These are phyloP conservation scores for Pseudofabraea citricarpa DNA, from an alignment of 2,329 filamentous ascomycete genomes.

Conservation along the genomic window DNA sequence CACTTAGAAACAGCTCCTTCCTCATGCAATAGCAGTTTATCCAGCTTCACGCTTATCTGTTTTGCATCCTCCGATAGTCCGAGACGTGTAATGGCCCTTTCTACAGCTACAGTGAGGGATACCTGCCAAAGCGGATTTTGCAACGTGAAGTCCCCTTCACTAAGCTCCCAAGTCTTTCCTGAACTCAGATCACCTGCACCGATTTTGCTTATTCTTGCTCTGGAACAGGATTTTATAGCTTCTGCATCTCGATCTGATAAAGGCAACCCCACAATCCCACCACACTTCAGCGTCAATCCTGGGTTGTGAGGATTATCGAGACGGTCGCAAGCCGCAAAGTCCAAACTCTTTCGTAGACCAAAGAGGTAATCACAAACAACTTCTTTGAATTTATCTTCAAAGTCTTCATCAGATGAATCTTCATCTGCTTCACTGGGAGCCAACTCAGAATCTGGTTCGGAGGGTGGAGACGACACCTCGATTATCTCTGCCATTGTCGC, in stretches of 20 bases:
- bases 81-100: conserved; percentile 23
- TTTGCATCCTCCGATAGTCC: conserved; percentile 22
- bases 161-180: conserved; percentile 39
- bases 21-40: conserved; percentile 46
- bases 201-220: conserved; percentile 33
- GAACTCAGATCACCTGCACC: conserved; percentile 36
- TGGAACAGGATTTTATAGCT: not conserved
- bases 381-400: not conserved
- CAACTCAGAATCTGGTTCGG: not conserved
- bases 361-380: not conserved
- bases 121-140: conserved; percentile 29
- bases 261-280: not conserved
- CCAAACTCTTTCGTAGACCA: not conserved
- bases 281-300: not conserved
- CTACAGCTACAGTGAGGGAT: conserved; percentile 23
- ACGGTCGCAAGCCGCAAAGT: not conserved
- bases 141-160: conserved; percentile 33
- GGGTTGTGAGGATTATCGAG: not conserved
- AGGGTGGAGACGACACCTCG: not conserved
- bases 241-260: not conserved
- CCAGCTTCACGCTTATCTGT: conserved; percentile 30
- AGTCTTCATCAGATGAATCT: not conserved
- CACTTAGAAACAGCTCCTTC: conserved; percentile 43
- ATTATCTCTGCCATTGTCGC: not conserved
- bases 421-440: not conserved